These are phyloP conservation scores for Solanum sejunctum DNA, from an alignment of 257 asterid species.

Conservation along the genomic window DNA sequence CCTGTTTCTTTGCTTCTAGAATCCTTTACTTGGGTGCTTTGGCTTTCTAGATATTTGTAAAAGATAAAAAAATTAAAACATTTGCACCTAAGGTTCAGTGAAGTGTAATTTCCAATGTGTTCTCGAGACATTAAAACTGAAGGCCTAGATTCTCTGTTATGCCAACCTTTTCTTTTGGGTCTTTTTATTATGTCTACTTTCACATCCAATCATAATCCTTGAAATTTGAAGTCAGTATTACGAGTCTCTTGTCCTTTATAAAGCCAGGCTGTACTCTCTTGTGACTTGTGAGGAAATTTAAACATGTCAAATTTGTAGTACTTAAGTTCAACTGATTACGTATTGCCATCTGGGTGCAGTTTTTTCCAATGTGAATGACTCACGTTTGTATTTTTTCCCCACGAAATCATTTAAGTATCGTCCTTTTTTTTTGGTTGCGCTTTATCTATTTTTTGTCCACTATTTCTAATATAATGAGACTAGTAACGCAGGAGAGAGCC, in stretches of 20 bases:
- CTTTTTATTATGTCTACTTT: not conserved
- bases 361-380: not conserved
- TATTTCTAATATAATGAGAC: not conserved
- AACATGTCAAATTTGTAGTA: not conserved
- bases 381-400: not conserved
- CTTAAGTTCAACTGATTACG: not conserved
- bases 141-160: not conserved
- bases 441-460: not conserved
- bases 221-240: not conserved
- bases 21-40: not conserved
- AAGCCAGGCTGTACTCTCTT: not conserved
- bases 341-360: not conserved
- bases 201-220: not conserved
- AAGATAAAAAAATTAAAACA: no score
- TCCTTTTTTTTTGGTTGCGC: not conserved
- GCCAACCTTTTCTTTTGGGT: not conserved
- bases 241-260: not conserved
- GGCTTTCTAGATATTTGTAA: not conserved
- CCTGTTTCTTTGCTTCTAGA: not conserved
- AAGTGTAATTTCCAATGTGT: not conserved
- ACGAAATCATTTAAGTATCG: not conserved
- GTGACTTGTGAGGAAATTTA: not conserved
- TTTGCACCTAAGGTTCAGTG: not conserved
- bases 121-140: not conserved
- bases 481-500: slow-evolving; percentile 56